Evolutionary conservation across 305 asterid genomes (phyloP), one percentile per base, ranked within the genome.

Genomic region (Fraxinus latifolia): DNA sequence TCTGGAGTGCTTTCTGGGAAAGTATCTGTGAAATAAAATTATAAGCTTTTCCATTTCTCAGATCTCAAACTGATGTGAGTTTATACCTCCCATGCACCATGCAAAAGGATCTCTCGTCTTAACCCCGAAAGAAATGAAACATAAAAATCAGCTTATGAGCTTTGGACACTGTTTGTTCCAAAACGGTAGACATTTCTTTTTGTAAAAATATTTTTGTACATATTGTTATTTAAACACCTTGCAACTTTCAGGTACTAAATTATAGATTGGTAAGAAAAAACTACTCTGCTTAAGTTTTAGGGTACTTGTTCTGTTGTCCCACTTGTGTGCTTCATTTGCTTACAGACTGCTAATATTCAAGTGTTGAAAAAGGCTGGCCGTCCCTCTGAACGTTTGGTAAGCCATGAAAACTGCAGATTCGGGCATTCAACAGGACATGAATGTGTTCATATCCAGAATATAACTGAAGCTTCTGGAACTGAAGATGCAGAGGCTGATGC

Each of bases 401-500:
- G 95, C 92, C 99, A 95, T 58, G 97, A 90, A 65, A 90, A 91
- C 62, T 95, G 99, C 90, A 93, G 89, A 85, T 84, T 90, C 71
- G 84, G 86, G 83, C 92, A 87, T 60, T 84, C 95, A 25, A 83
- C 84, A 1, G 95, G 95, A 58, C 99, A 95, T n/a, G 92, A 93
- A 76, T 95, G 99, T 19, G 84, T 91, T 77, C 95, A 95, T 89
- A 94, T 95, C 87, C 93, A 93, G 88, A 88, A 92, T 81, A 94
- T 95, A 84, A 95, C 97, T 11, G 99, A 94, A 87, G 98, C 95
- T 71, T 91, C 97, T 29, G 99, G 98, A 50, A 95, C 98, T 11
- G 97, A 94, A 87, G 99, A 95, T 86, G 99, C 99, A 2, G 99
- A 95, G 79, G 98, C 97, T 12, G 98, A 94, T 81, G 90, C 99